Percentiles rank a stretch among this genome's conserved stretches.
phyloP scores from a whole-genome alignment of 2,329 filamentous ascomycete species.

The Fonsecaea pedrosoi region DNA sequence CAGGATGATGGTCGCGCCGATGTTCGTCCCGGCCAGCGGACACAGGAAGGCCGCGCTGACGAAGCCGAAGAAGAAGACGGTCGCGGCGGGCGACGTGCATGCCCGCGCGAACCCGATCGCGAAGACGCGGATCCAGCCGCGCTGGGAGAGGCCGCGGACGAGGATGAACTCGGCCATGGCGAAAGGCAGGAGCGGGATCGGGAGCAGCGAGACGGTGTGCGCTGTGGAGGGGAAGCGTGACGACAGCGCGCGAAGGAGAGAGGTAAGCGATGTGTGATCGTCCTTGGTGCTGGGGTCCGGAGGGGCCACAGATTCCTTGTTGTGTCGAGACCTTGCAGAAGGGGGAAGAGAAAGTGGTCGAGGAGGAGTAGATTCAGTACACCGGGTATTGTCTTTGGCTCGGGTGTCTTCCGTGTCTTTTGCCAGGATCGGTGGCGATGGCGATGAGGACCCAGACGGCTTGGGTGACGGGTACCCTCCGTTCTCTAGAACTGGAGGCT shows the following conservation, averaged over 20 bases:
- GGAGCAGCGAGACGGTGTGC: slow-evolving; percentile 33
- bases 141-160: slow-evolving; percentile 39
- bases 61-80: slow-evolving; percentile 40
- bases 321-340: background rate
- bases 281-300: background rate
- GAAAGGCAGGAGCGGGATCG: slow-evolving; percentile 39
- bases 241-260: slow-evolving; percentile 26
- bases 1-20: slow-evolving; percentile 42
- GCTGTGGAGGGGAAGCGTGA: slow-evolving; percentile 36
- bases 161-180: slow-evolving; percentile 42
- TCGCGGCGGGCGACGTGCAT: slow-evolving; percentile 34
- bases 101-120: slow-evolving; percentile 38
- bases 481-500: background rate
- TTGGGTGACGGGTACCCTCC: background rate
- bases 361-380: background rate
- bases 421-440: slow-evolving; percentile 7
- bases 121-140: slow-evolving; percentile 40
- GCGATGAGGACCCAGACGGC: background rate
- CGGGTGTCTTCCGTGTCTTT: background rate
- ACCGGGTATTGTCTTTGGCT: background rate
- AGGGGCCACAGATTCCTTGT: background rate
- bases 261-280: slow-evolving; percentile 22
- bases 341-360: background rate
- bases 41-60: slow-evolving; percentile 39
- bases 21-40: slow-evolving; percentile 40